These are phyloP conservation scores for Aspergillus floridensis DNA, from an alignment of 2,329 filamentous ascomycete genomes.

Conservation along the genomic window DNA sequence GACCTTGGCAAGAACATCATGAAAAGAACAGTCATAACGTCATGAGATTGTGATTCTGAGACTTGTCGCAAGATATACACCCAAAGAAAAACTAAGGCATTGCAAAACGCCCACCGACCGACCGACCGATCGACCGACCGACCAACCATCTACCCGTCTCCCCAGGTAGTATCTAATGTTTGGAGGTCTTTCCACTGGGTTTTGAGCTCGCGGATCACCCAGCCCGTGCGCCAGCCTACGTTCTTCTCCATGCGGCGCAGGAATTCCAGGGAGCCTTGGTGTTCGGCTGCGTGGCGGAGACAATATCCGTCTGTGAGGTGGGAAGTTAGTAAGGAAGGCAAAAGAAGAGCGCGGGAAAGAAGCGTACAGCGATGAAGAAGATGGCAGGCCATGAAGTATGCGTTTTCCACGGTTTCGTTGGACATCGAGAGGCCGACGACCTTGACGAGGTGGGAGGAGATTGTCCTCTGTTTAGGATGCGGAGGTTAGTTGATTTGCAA, in stretches of 20 bases:
- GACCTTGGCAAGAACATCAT: too few species aligned
- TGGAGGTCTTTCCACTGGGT: conserved; percentile 31
- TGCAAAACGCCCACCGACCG: too few species aligned
- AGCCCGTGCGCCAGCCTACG: conserved; percentile 33
- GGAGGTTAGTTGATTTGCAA: background rate
- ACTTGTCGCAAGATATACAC: background rate
- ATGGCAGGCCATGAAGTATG: conserved; percentile 35
- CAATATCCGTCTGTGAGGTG: conserved; percentile 30
- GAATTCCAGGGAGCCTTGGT: conserved; percentile 29
- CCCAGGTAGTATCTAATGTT: conserved; percentile 15
- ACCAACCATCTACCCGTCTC: background rate
- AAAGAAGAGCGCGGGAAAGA: background rate
- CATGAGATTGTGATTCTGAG: background rate
- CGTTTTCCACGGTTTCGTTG: conserved; percentile 35
- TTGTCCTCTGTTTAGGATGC: conserved; percentile 21
- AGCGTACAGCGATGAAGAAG: conserved; percentile 33
- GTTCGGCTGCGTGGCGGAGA: conserved; percentile 27
- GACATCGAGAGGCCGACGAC: conserved; percentile 34
- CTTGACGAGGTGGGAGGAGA: conserved; percentile 28
- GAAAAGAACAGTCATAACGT: background rate
- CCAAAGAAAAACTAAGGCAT: background rate
- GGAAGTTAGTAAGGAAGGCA: background rate
- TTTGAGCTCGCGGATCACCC: conserved; percentile 30
- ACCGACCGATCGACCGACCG: background rate
- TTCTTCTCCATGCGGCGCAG: conserved; percentile 26